Percentiles rank a stretch among this genome's conserved stretches.
Evolutionary conservation across 495 filamentous ascomycete species (phyloP).

Genomic region (Penicillium nucicola): DNA sequence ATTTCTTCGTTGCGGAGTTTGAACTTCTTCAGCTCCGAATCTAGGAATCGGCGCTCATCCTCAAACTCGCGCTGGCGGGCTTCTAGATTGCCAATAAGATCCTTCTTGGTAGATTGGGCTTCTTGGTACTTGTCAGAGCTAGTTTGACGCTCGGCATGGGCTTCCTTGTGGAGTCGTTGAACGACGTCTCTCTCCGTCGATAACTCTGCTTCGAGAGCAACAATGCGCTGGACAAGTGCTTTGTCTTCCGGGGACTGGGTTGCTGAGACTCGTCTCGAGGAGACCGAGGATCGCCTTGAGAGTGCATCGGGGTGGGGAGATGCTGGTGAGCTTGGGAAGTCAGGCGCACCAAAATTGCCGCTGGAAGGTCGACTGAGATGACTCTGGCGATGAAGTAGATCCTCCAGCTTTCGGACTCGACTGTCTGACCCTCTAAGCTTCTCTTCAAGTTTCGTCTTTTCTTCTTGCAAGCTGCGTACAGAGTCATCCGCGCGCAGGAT

Average conservation of each 20-base stretch:
- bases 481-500: slow-evolving; percentile 82
- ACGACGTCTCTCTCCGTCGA: slow-evolving; percentile 58
- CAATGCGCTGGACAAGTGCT: slow-evolving; percentile 61
- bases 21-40: slow-evolving; percentile 71
- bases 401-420: slow-evolving; percentile 86
- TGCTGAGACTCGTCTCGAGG: slow-evolving; percentile 64
- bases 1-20: slow-evolving; percentile 77
- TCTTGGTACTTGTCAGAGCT: slow-evolving; percentile 71
- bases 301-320: slow-evolving; percentile 54
- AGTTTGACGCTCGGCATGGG: slow-evolving; percentile 63
- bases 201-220: slow-evolving; percentile 81
- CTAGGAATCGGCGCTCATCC: slow-evolving; percentile 74
- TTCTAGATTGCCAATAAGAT: slow-evolving; percentile 92
- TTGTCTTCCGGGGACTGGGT: slow-evolving; percentile 65
- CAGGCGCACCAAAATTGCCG: slow-evolving; percentile 56
- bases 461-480: slow-evolving; percentile 64
- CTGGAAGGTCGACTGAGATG: slow-evolving; percentile 67
- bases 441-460: slow-evolving; percentile 76
- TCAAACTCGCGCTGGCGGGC: slow-evolving; percentile 85
- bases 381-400: slow-evolving; percentile 83
- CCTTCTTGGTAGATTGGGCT: slow-evolving; percentile 85
- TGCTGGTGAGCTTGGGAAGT: slow-evolving; percentile 45
- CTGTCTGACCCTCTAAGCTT: slow-evolving; percentile 85
- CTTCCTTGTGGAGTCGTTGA: slow-evolving; percentile 56
- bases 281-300: slow-evolving; percentile 61